A percentile compares a stretch with the other conserved stretches of the same genome.
These are phyloP conservation scores for Emmonsiellopsis sp. DNA, from an alignment of 2,329 filamentous ascomycete species.

Conservation along the genomic window DNA sequence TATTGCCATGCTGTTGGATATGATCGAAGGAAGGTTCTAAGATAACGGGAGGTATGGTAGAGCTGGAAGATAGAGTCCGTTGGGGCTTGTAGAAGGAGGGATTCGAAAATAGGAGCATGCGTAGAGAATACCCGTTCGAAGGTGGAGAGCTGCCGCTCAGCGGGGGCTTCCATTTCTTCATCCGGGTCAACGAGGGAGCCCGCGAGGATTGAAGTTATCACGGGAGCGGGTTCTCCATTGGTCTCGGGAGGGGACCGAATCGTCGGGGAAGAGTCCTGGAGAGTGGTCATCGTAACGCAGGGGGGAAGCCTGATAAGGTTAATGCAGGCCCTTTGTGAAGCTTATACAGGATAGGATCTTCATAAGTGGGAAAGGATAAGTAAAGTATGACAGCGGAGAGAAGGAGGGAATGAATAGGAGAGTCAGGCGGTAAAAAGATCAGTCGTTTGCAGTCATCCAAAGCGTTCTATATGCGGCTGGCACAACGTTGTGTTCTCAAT, in stretches of 20 bases:
- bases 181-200: conserved; percentile 18
- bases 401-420: not conserved
- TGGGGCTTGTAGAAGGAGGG: conserved; percentile 48
- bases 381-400: not conserved
- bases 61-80: conserved; percentile 49
- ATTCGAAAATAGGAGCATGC: conserved; percentile 51
- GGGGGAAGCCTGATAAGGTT: not conserved
- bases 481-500: not conserved
- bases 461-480: not conserved
- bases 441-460: not conserved
- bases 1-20: conserved; percentile 55
- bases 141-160: conserved; percentile 29
- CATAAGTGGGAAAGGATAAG: not conserved
- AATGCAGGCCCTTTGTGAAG: not conserved
- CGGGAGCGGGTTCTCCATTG: not conserved
- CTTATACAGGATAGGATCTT: not conserved
- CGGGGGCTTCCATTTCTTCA: conserved; percentile 15
- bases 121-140: conserved; percentile 49
- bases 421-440: not conserved
- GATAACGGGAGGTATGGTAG: conserved; percentile 49
- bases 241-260: not conserved
- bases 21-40: conserved; percentile 45
- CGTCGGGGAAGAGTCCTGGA: not conserved
- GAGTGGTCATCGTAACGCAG: not conserved
- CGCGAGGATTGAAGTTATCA: not conserved